phyloP scores from a whole-genome alignment of 179 eudicot genomes.

The Amaranthus tricolor region DNA sequence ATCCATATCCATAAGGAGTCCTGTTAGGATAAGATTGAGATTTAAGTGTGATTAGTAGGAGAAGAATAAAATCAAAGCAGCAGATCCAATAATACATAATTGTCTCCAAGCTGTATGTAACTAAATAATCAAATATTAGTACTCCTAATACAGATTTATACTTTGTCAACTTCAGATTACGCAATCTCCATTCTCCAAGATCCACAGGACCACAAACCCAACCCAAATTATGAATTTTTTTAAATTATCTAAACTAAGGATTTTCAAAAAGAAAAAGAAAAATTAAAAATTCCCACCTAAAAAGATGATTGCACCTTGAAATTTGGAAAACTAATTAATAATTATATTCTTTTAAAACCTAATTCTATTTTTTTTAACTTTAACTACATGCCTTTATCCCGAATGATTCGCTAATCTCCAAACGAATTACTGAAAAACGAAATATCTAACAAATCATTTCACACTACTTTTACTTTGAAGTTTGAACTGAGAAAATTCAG shows the following conservation, averaged over 20 bases:
- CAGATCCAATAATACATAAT: slow-evolving; percentile 26
- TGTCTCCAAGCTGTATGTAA: slow-evolving; percentile 13
- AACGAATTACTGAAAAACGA: too few species aligned
- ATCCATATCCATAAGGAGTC: background rate
- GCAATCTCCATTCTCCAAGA: slow-evolving; percentile 13
- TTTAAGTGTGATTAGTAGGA: background rate
- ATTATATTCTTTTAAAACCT: background rate
- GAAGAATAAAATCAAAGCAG: background rate
- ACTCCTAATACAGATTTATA: too few species aligned
- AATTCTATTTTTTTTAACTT: background rate
- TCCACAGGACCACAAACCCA: slow-evolving; percentile 1
- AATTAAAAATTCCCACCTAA: background rate
- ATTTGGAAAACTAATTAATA: background rate
- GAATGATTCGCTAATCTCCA: too few species aligned
- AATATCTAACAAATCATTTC: too few species aligned
- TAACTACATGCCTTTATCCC: too few species aligned
- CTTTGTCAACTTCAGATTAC: slow-evolving; percentile 11
- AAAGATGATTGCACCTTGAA: slow-evolving; percentile 14
- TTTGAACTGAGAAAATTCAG: slow-evolving; percentile 1
- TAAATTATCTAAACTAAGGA: too few species aligned
- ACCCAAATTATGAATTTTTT: too few species aligned
- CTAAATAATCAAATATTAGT: slow-evolving; percentile 10
- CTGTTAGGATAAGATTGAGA: slow-evolving; percentile 21
- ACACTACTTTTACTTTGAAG: background rate
- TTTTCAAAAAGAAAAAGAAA: too few species aligned